Base-by-base conservation (phyloP, 78 protist genomes). In the Dictyostelium capitatum region DNA sequence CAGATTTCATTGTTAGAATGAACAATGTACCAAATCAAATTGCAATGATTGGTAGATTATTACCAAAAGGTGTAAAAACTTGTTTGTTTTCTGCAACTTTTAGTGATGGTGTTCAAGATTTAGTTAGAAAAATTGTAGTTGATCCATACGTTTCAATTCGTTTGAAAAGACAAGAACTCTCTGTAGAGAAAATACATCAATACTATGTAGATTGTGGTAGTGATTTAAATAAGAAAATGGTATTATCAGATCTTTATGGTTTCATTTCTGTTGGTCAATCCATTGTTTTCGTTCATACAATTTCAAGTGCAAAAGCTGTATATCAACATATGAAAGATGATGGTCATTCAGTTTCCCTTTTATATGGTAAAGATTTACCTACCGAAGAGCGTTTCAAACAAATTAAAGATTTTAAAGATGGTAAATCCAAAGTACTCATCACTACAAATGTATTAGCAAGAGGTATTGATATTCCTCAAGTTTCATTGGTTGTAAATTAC, bases 361-460 rank as follows among this genome's bases (percentile, higher is more conserved):
- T 91, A 7, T 51, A 70, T 43, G 95, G 90, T 19, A 43, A 65
- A 37, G 91, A 73, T 46, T n/a, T 65, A 17, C n/a, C 89, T 0
- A 28, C 91, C 7, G 87, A 75, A 8, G 51, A 74, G 28, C 83
- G 96, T 59, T 48, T 79, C 23, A 53, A 53, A 46, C 72, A 78
- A 20, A 82, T 92, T 51, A 73, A 92, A 43, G 48, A 51, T 4
- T 92, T 92, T 59, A 92, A 81, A 59, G 80, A 56, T 11, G 96
- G 90, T 30, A 53, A 74, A 50, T 82, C 90, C 6, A 80, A 82
- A 47, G 64, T 92, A 23, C 89, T 98, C 78, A 50, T 97, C 30
- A 56, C 98, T 10, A 98, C 99, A 48, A 98, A 98, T 89, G 83
- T 98, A 0, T 51, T 96, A 0, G 97, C 98, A 23, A 95, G 99